Evolutionary conservation across 345 rosid genomes (phyloP), one percentile per base, ranked within the genome.

Genomic region (Brassica napus): DNA sequence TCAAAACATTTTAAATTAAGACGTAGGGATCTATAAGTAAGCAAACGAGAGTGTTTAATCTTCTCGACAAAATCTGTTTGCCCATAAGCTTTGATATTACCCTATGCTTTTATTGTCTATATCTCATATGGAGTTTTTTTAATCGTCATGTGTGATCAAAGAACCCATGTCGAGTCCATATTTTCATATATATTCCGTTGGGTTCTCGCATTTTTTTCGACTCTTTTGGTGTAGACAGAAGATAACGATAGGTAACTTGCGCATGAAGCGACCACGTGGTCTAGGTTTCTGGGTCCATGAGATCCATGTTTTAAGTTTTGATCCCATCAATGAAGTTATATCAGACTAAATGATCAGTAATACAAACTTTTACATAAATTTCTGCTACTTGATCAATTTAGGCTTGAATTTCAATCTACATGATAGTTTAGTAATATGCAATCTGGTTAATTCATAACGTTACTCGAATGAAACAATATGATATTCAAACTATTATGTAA

Each of bases 181-280:
- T 23, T 9, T 72, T 6, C 10, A 60, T 60, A 26, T 23, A 62
- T 28, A 49, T 49, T 21, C 70, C 35, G n/a, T 32, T 7, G 34
- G 64, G 64, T 52, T 65, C 16, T 65, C 4, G 15, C 61, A 30
- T 59, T 44, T 60, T 28, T 39, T 67, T 14, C 1, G 52, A 21
- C 5, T 49, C 57, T 39, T 68, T 44, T 18, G 1, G 60, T 58
- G 47, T 24, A 57, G 74, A 31, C 68, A 44, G 28, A 52, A 54
- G 16, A 16, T 77, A 69, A 18, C 1, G 18, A 47, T 14, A 44
- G 62, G 30, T 61, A 61, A n/a, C 37, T 61, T 69, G 21, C 31
- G 8, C 14, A 15, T 8, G 65, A 77, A 62, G 75, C 47, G 55
- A 71, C 44, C 57, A 71, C 31, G 76, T 71, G 76, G 42, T 39